Percentiles rank a stretch among this genome's conserved stretches.
Evolutionary conservation across 768 basidiomycete genomes (phyloP).

Genomic region (Boletus eberwhitei): DNA sequence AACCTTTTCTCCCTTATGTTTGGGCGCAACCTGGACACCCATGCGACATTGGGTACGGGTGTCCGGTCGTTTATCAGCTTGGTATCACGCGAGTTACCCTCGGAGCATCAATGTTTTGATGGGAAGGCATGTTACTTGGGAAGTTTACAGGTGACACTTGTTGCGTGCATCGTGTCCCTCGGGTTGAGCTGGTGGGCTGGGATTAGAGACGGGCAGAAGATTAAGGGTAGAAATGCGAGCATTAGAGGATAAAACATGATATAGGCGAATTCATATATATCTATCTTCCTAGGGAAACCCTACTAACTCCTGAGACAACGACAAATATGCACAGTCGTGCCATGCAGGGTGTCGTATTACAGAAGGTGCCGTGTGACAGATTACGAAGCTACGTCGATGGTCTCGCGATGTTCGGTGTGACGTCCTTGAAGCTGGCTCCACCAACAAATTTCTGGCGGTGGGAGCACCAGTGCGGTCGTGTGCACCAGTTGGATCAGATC

Average conservation of each 20-base stretch:
- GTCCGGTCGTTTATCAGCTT: neutral
- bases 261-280: neutral
- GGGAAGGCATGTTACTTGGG: conserved; percentile 60
- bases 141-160: conserved; percentile 48
- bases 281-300: neutral
- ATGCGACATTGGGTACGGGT: conserved; percentile 32
- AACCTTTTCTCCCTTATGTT: conserved; percentile 86
- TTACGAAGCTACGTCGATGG: too few relatives aligned
- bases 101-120: conserved; percentile 47
- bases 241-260: neutral
- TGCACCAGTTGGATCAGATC: too few relatives aligned
- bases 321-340: too few relatives aligned
- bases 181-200: conserved; percentile 38
- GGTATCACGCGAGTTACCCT: conserved; percentile 18
- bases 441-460: too few relatives aligned
- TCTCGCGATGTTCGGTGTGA: too few relatives aligned
- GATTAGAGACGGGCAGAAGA: conserved; percentile 29
- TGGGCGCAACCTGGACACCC: conserved; percentile 76
- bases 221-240: neutral
- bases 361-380: too few relatives aligned
- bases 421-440: too few relatives aligned
- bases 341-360: too few relatives aligned
- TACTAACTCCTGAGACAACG: too few relatives aligned
- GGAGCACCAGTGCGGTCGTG: too few relatives aligned
- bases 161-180: conserved; percentile 36